Conservation (phyloP, 1,284 basidiomycete species). For the Ganoderma boninense region DNA sequence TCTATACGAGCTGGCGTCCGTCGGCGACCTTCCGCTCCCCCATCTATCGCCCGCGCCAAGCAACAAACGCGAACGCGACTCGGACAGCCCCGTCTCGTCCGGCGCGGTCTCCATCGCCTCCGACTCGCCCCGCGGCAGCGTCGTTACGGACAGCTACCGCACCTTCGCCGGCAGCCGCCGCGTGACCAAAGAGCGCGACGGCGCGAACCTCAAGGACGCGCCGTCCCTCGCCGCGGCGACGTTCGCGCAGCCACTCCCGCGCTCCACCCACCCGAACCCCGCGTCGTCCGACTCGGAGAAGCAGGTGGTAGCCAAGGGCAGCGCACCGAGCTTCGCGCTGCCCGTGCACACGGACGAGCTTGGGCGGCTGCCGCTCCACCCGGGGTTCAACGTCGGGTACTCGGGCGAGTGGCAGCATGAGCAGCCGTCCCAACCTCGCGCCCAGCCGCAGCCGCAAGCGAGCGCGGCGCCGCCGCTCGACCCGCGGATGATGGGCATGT, state of each 20-base stretch:
- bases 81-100: slow-evolving; percentile 49
- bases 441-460: background rate
- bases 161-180: slow-evolving; percentile 46
- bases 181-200: slow-evolving; percentile 33
- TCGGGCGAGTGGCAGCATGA: slow-evolving; percentile 17
- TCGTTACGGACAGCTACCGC: slow-evolving; percentile 28
- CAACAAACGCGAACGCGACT: slow-evolving; percentile 70
- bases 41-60: slow-evolving; percentile 52
- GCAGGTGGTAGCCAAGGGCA: background rate
- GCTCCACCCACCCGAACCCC: slow-evolving; percentile 27
- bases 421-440: background rate
- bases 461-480: slow-evolving; percentile 20
- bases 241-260: slow-evolving; percentile 25
- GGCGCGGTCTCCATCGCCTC: slow-evolving; percentile 5
- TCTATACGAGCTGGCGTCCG: slow-evolving; percentile 70
- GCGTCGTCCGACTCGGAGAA: slow-evolving; percentile 48
- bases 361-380: slow-evolving; percentile 60
- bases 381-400: slow-evolving; percentile 29
- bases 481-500: slow-evolving; percentile 28
- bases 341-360: slow-evolving; percentile 70
- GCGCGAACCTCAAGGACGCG: slow-evolving; percentile 28
- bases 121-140: slow-evolving; percentile 6
- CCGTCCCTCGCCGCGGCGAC: slow-evolving; percentile 25
- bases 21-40: slow-evolving; percentile 71
- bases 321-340: slow-evolving; percentile 39